Evolutionary conservation across 2,329 filamentous ascomycete genomes (phyloP), one percentile per base, ranked within the genome.

Genomic region (Hypoxylon sp.): DNA sequence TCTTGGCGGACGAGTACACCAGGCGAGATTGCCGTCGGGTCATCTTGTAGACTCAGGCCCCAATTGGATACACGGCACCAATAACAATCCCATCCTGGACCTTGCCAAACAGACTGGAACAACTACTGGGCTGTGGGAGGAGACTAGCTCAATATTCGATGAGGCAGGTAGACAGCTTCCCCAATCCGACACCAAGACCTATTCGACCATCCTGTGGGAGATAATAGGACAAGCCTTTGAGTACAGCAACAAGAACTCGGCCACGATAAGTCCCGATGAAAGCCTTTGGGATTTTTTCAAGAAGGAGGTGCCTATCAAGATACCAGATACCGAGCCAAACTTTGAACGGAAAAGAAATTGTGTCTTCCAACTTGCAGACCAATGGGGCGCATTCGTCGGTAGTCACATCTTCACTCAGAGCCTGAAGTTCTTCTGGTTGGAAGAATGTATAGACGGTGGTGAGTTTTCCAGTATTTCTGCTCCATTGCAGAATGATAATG

Each of bases 11-110:
- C 84, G 90, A 30, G 80, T 91, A 28, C 78, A 82, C 56, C 86
- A 88, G 70, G 76, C 80, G 52, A 75, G 72, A 20, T 77, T 88
- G 3, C 76, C 78, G 11, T 84, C 83, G 39, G 74, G 67, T 20
- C 73, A 79, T 28, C 68, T 81, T 6, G 81, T 86, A n/a, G 86
- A 88, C 67, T 75, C 85, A 30, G 91, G 91, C 0, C 89, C 90
- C n/a, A 93, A 93, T 70, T 93, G 90, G 90, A 91, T 93, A 53
- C 90, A 93, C 63, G 90, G 91, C 32, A 91, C 89, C 5, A 80
- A 85, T 0, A 82, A 88, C 65, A 93, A 93, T 71, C 89, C 90
- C 0, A 90, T 92, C 15, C 75, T 89, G 39, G 86, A 90, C 44
- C 79, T 93, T 17, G 89, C 89, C 11, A 84, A 83, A 67, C 79